These are phyloP conservation scores for Arxiozyma slooffiae DNA, from an alignment of 1,139 yeast genomes.

Conservation along the genomic window DNA sequence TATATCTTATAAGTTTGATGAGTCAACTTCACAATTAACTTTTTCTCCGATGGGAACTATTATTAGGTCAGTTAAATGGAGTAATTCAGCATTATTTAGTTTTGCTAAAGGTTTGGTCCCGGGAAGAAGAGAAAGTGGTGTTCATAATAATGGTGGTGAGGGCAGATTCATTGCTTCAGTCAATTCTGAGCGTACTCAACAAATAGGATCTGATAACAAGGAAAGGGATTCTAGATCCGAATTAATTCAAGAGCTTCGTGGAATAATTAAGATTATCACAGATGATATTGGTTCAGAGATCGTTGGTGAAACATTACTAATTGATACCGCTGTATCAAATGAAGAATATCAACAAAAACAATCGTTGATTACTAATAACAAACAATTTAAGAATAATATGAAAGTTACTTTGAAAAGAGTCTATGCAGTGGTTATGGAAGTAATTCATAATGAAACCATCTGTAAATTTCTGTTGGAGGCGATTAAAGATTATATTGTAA, in stretches of 20 bases:
- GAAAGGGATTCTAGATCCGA: conserved; percentile 75
- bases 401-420: conserved; percentile 47
- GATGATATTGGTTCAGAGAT: conserved; percentile 35
- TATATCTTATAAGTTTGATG: conserved; percentile 54
- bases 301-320: conserved; percentile 21
- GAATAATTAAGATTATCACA: conserved; percentile 57
- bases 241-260: conserved; percentile 61
- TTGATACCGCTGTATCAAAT: conserved; percentile 1
- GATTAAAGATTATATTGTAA: conserved; percentile 45
- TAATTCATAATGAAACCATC: conserved; percentile 39
- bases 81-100: conserved; percentile 8
- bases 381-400: conserved; percentile 40
- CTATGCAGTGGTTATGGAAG: conserved; percentile 40
- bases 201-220: conserved; percentile 53
- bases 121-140: neutral
- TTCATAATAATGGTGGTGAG: neutral
- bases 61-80: conserved; percentile 32
- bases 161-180: conserved; percentile 7
- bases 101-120: conserved; percentile 10
- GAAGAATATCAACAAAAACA: conserved; percentile 3
- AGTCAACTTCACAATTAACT: conserved; percentile 51
- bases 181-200: conserved; percentile 26
- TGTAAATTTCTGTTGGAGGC: conserved; percentile 47
- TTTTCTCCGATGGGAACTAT: conserved; percentile 65
- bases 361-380: conserved; percentile 12